These are phyloP conservation scores for Immersiporthe knoxdaviesiana DNA, from an alignment of 2,329 filamentous ascomycete species.

Conservation along the genomic window DNA sequence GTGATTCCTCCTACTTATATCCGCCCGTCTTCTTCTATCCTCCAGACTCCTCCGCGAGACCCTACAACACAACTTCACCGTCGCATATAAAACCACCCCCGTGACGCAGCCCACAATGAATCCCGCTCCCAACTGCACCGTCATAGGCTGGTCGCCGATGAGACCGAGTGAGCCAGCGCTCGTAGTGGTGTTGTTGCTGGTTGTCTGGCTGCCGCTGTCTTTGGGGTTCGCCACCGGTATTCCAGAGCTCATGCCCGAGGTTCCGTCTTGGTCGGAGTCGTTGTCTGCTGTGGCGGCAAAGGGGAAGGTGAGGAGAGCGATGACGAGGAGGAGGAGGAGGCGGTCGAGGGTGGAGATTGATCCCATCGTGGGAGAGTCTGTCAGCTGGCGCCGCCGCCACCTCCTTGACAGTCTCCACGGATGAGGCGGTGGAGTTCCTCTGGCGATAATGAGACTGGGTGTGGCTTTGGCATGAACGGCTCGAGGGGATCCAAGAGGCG, in stretches of 20 bases:
- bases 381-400: background rate
- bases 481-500: background rate
- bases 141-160: conserved; percentile 18
- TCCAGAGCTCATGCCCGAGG: background rate
- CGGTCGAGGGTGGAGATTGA: background rate
- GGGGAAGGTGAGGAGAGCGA: background rate
- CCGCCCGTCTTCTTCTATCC: background rate
- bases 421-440: background rate
- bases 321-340: background rate
- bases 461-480: too few relatives aligned
- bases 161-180: background rate
- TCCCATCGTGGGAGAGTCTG: background rate
- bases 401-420: background rate
- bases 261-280: background rate
- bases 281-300: background rate
- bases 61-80: background rate
- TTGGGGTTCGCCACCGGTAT: background rate
- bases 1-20: too few relatives aligned
- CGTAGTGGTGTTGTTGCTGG: background rate
- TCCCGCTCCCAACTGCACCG: conserved; percentile 23
- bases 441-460: background rate
- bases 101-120: conserved; percentile 27
- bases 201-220: background rate
- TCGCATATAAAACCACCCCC: conserved; percentile 15
- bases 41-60: background rate